Base-by-base conservation (phyloP, 306 rosid genomes). In the Coriaria nepalensis region DNA sequence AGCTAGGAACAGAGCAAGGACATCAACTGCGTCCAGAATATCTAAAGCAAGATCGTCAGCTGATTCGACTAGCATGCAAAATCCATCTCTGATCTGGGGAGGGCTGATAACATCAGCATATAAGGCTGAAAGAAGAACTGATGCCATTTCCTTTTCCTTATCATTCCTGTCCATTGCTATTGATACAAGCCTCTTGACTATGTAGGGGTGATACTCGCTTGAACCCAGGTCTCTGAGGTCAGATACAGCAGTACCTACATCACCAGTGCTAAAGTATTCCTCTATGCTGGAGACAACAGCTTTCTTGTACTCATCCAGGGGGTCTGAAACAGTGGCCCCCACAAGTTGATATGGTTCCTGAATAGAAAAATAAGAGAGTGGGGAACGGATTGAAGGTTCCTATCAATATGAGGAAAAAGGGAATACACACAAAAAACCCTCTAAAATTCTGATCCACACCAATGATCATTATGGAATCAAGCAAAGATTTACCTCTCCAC, bases 91-190 rank as follows among this genome's bases (percentile, higher is more conserved):
- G 52, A 90, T 90, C 75, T 90, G 98, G 33, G 65, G 55, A 45
- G 98, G 95, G 35, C 83, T 79, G 55, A 90, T 81, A 47, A 85
- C 94, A 85, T 90, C 95, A 50, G 85, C 95, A 73, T 90, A 90
- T 73, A 85, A 60, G 35, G 95, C 80, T 59, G 98, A 90, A 56
- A 90, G 93, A 46, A 90, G 62, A 71, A 90, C 95, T 5, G 98
- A 90, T 40, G 98, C 94, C 98, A 84, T 90, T 69, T 90, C 98
- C 71, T 90, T 90, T 76, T 90, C 98, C 67, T 85, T 90, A 61
- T 90, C 98, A 61, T 85, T 95, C 61, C 94, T 79, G 56, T 90
- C 98, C 98, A 90, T 77, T 47, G 98, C 94, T 83, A 82, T 57
- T 56, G 98, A 90, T 47, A 90, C 75, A 43, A 90, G 95, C 12